Evolutionary conservation across 1,284 basidiomycete genomes (phyloP).

Genomic region (Jaminaea rosea): DNA sequence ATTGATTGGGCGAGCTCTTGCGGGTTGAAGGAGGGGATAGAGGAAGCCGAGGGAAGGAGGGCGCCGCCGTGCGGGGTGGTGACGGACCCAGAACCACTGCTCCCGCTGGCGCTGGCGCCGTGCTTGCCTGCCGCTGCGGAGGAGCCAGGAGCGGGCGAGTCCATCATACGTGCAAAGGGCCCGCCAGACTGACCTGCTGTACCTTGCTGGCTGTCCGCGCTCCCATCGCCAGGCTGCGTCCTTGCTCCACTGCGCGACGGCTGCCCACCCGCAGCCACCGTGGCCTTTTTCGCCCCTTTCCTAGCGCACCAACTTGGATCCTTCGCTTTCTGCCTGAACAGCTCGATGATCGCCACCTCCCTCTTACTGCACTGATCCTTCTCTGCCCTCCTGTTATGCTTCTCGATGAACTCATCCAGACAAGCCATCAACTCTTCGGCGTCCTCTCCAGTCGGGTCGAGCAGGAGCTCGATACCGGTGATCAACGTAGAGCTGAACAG

Average conservation of each 20-base stretch:
- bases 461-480: constrained; percentile 38
- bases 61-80: too few relatives aligned
- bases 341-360: constrained; percentile 41
- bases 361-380: constrained; percentile 37
- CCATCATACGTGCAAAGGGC: too few relatives aligned
- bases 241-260: neutral
- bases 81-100: too few relatives aligned
- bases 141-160: too few relatives aligned
- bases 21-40: too few relatives aligned
- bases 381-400: constrained; percentile 19
- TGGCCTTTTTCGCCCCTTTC: constrained; percentile 13
- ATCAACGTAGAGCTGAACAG: constrained; percentile 40
- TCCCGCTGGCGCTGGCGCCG: too few relatives aligned
- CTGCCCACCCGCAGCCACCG: neutral
- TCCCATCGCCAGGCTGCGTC: too few relatives aligned
- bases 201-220: too few relatives aligned
- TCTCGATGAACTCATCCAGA: constrained; percentile 41
- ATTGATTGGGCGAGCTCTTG: neutral
- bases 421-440: constrained; percentile 24
- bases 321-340: constrained; percentile 35
- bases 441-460: constrained; percentile 26
- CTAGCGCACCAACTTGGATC: constrained; percentile 39
- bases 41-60: too few relatives aligned
- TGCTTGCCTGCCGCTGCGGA: too few relatives aligned
- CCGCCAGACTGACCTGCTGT: too few relatives aligned